Base-by-base conservation (phyloP, 1,139 yeast genomes). In the Taphrina flavorubra region DNA sequence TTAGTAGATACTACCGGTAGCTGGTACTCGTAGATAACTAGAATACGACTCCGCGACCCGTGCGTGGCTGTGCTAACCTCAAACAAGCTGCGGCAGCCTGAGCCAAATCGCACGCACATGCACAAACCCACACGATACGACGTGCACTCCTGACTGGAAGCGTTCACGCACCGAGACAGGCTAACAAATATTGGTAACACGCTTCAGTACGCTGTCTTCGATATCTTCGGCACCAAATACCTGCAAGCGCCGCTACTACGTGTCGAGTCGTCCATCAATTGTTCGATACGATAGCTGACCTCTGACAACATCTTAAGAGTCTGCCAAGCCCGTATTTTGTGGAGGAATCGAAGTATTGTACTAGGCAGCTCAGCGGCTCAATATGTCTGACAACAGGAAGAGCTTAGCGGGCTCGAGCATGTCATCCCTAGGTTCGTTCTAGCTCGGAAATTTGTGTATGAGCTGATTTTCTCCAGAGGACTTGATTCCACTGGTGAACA, bases 401-500 rank as follows among this genome's bases (percentile, higher is more conserved):
- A 20, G 53, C 53, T 20, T 34, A 36, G 34, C 58, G 6, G 20
- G 18, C n/a, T 25, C 62, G 16, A 14, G 16, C 47, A 44, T 44
- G 62, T 58, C 53, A 37, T 25, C 53, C 31, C 31, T 44, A 13
- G 51, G 62, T 44, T 20, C 46, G 57, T 49, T 16, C 6, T 13
- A 49, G 18, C 31, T 6, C 20, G 51, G 53, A 39, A 87, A 36
- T 77, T 37, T 3, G 39, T 7, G 2, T 31, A 10, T 8, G 6
- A n/a, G 49, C 60, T 56, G n/a, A 56, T 18, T 0, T 6, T 13
- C 14, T 11, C 87, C 87, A 70, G 89, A 86, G 77, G 97, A 92
- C 77, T 85, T 94, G 75, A 92, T 94, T 72, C 98, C 99, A 13
- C 78, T 82, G 37, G 84, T 82, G 63, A 82, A 82, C 75, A 79